Evolutionary conservation across 2,329 filamentous ascomycete species (phyloP).

Genomic region (Ascochyta koolunga): DNA sequence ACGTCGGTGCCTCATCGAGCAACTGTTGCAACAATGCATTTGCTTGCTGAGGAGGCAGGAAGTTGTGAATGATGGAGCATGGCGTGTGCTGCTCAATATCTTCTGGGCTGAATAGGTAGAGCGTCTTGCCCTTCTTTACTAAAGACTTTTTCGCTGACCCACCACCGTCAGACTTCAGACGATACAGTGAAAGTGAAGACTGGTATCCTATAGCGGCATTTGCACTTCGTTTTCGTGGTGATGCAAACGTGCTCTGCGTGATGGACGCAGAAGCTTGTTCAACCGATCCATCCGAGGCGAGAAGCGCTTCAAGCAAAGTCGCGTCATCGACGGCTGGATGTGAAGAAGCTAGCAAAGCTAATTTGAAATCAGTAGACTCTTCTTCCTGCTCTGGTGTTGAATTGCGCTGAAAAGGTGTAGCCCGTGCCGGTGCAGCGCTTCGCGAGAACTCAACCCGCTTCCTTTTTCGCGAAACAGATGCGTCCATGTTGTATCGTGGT

Average conservation of each 20-base stretch:
- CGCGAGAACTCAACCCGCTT: slow-evolving; percentile 27
- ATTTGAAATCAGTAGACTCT: slow-evolving; percentile 86
- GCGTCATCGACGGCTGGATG: slow-evolving; percentile 69
- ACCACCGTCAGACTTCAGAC: slow-evolving; percentile 17
- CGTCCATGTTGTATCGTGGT: slow-evolving; percentile 38
- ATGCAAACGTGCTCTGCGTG: slow-evolving; percentile 33
- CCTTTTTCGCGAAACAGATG: slow-evolving; percentile 48
- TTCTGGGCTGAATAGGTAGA: slow-evolving; percentile 81
- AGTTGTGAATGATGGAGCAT: slow-evolving; percentile 91
- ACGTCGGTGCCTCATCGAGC: slow-evolving; percentile 73
- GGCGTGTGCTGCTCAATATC: slow-evolving; percentile 85
- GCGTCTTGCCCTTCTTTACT: slow-evolving; percentile 78
- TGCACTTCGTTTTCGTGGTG: slow-evolving; percentile 41
- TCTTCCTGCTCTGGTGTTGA: slow-evolving; percentile 54
- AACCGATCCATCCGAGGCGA: slow-evolving; percentile 80
- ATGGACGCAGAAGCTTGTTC: slow-evolving; percentile 67
- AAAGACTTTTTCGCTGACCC: slow-evolving; percentile 51
- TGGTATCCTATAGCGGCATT: slow-evolving; percentile 48
- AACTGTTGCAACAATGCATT: slow-evolving; percentile 77
- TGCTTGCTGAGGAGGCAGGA: slow-evolving; percentile 74
- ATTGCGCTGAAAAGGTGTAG: not conserved
- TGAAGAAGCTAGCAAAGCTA: slow-evolving; percentile 82
- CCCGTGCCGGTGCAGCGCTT: not conserved
- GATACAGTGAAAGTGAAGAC: slow-evolving; percentile 48
- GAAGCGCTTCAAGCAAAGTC: slow-evolving; percentile 75